A percentile compares a stretch with the other conserved stretches of the same genome.
These are phyloP conservation scores for Cryptosporidium viatorum DNA, from an alignment of 169 alveolate species.

Conservation along the genomic window DNA sequence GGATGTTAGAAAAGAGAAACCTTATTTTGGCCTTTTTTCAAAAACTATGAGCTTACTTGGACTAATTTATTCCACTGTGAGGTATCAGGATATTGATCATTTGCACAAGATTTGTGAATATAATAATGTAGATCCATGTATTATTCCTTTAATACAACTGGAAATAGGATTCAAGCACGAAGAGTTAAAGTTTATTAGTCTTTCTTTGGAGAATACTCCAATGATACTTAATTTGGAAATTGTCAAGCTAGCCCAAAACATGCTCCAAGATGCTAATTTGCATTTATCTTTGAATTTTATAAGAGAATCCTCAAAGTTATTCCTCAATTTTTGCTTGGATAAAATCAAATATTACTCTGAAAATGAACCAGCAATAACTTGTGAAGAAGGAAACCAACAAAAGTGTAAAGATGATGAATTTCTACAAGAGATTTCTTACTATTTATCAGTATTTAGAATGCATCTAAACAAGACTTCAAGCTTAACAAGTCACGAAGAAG, in stretches of 20 bases:
- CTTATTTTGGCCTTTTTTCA: constrained; percentile 38
- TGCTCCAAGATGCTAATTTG: constrained; percentile 1
- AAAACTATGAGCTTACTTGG: constrained; percentile 14
- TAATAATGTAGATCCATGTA: constrained; percentile 21
- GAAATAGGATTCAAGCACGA: constrained; percentile 46
- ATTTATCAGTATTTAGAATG: constrained; percentile 27
- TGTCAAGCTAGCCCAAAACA: background rate
- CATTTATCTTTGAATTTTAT: constrained; percentile 35
- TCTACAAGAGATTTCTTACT: constrained; percentile 27
- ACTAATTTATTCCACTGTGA: constrained; percentile 26
- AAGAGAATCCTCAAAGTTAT: constrained; percentile 10
- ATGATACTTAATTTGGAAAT: constrained; percentile 6
- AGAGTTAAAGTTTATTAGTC: constrained; percentile 5
- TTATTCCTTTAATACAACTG: constrained; percentile 36
- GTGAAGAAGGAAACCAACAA: background rate
- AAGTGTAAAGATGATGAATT: background rate
- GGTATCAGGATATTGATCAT: constrained; percentile 9
- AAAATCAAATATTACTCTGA: constrained; percentile 17
- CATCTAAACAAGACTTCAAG: background rate
- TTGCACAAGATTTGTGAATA: constrained; percentile 4
- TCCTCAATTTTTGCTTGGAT: constrained; percentile 42
- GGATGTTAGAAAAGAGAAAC: background rate
- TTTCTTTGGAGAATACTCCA: constrained; percentile 21
- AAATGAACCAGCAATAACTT: background rate
- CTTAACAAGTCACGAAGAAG: background rate